A percentile compares a stretch with the other conserved stretches of the same genome.
Evolutionary conservation across 306 rosid genomes (phyloP).

Genomic region (Malus domestica): DNA sequence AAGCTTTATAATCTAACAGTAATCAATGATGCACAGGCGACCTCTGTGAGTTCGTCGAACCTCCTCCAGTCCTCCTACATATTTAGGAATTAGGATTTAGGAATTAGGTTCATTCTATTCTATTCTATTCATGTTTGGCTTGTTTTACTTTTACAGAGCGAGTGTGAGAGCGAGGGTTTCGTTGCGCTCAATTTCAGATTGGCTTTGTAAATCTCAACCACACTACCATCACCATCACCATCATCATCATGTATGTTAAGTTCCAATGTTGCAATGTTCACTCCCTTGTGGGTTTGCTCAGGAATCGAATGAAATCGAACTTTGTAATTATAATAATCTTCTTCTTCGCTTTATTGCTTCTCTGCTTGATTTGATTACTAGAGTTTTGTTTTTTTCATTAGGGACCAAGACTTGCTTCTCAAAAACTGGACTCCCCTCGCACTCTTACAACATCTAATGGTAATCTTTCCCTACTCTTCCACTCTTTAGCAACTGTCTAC

Average conservation of each 20-base stretch:
- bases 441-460: constrained; percentile 10
- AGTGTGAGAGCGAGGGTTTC: constrained; percentile 2
- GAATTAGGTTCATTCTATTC: too few species aligned
- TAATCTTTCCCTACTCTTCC: background rate
- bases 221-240: background rate
- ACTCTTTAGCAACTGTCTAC: too few species aligned
- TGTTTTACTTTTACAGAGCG: constrained; percentile 19
- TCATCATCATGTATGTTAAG: constrained; percentile 16
- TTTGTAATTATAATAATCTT: too few species aligned
- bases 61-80: too few species aligned
- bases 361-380: background rate
- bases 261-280: background rate
- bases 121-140: background rate
- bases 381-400: background rate
- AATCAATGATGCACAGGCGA: too few species aligned
- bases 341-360: background rate
- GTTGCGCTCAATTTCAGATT: constrained; percentile 24
- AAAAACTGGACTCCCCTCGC: constrained; percentile 5
- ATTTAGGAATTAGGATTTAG: too few species aligned
- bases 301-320: too few species aligned
- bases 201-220: constrained; percentile 27
- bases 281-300: background rate
- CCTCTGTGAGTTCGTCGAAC: too few species aligned
- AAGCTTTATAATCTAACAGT: too few species aligned
- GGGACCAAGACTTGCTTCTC: constrained; percentile 17